Conservation (phyloP, 495 filamentous ascomycete genomes). For the Talaromyces adpressus region DNA sequence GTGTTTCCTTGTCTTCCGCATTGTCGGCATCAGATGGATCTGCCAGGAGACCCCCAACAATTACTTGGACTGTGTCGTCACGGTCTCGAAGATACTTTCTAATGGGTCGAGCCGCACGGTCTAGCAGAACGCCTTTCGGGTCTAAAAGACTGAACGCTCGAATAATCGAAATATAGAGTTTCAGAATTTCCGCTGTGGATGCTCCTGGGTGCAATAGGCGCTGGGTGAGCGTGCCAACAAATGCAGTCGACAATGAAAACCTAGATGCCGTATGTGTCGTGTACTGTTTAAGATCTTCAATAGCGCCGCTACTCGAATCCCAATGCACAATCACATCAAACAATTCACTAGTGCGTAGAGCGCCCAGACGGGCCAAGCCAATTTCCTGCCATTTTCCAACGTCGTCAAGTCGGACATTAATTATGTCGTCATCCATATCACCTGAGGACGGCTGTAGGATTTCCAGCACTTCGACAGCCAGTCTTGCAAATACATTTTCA, state of each 20-base stretch:
- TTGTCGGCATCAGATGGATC: slow-evolving; percentile 49
- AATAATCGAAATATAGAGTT: slow-evolving; percentile 88
- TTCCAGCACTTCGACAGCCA: slow-evolving; percentile 57
- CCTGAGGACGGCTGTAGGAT: slow-evolving; percentile 29
- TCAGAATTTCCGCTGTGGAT: slow-evolving; percentile 82
- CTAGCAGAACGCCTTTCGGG: slow-evolving; percentile 82
- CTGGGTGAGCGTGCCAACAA: slow-evolving; percentile 58
- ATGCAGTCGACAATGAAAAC: slow-evolving; percentile 59
- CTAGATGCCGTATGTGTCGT: slow-evolving; percentile 51
- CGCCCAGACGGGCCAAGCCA: slow-evolving; percentile 68
- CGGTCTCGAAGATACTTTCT: slow-evolving; percentile 84
- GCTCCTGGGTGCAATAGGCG: slow-evolving; percentile 81
- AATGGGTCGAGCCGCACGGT: slow-evolving; percentile 75
- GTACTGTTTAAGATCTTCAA: slow-evolving; percentile 68
- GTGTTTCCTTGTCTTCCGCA: slow-evolving; percentile 38
- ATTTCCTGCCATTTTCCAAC: slow-evolving; percentile 78
- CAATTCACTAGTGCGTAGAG: slow-evolving; percentile 70
- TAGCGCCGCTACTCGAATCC: slow-evolving; percentile 71
- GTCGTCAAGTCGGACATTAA: slow-evolving; percentile 47
- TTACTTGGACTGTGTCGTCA: slow-evolving; percentile 84
- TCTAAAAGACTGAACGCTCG: slow-evolving; percentile 84
- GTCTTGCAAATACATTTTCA: slow-evolving; percentile 60
- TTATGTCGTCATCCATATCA: slow-evolving; percentile 14
- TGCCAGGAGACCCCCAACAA: slow-evolving; percentile 78
- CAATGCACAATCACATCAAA: slow-evolving; percentile 86